Evolutionary conservation across 2,329 filamentous ascomycete genomes (phyloP), one percentile per base, ranked within the genome.

Genomic region (Xylaria sp.): DNA sequence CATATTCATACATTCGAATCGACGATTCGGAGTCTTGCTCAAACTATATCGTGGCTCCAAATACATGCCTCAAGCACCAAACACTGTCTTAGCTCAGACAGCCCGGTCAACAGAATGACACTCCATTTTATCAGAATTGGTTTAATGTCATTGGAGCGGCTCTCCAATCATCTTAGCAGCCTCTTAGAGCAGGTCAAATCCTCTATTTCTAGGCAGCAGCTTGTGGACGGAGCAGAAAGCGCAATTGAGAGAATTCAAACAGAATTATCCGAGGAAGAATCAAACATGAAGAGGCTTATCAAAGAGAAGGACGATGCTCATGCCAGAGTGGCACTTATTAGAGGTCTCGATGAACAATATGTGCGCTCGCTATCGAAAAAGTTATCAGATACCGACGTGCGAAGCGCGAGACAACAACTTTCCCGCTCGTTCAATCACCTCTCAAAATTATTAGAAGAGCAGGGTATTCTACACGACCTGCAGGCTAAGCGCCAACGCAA

Each of bases 401-500:
- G 49, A 2, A 48, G 62, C 2, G 60, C 38, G 20, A 62, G 54
- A 40, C 44, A 49, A 53, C 61, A 42, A 7, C 61, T 68, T 9
- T 63, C 68, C n/a, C n/a, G 6, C 3, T 70, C 65, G 15, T 33
- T 68, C 20, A 38, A 23, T 2, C 28, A 61, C 6, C 62, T 68
- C 28, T 70, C 65, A 4, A 10, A 53, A 13, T 42, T 70, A 23
- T 13, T 70, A 28, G 26, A 59, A 4, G 62, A 70, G 44, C 68
- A 68, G 26, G 31, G 54, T 60, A 28, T n/a, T 31, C 20, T 68
- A 10, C 62, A 70, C 26, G 33, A 59, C 4, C 20, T 38, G 13
- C 66, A 54, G 20, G 59, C 57, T 36, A 57, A 61, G 13, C 17
- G 28, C 13, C 69, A 66, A 49, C 62, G 44, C 46, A 36, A 68